These are phyloP conservation scores for Boletus coffeatus DNA, from an alignment of 1,284 basidiomycete genomes.

Conservation along the genomic window DNA sequence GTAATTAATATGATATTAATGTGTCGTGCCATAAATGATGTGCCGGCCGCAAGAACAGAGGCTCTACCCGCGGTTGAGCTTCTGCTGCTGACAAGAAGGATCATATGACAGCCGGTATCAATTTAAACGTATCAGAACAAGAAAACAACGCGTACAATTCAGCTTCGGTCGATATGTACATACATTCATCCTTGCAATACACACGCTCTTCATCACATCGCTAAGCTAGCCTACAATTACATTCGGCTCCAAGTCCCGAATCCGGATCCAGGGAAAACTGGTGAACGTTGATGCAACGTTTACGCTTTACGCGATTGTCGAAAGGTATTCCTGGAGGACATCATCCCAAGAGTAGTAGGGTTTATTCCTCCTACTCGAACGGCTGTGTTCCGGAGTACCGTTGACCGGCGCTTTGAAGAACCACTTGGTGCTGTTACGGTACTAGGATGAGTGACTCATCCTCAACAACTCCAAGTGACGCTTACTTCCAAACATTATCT, in stretches of 20 bases:
- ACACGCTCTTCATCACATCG: neutral
- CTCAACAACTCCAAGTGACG: neutral
- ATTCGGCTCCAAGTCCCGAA: neutral
- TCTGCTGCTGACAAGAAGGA: neutral
- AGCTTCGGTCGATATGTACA: neutral
- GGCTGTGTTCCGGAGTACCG: neutral
- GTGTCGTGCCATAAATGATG: neutral
- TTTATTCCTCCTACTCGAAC: neutral
- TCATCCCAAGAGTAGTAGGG: neutral
- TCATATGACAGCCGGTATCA: neutral
- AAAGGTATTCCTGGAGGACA: neutral
- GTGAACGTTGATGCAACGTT: neutral
- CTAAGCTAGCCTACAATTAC: neutral
- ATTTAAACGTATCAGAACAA: neutral
- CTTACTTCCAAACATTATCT: neutral
- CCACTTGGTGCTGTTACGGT: neutral
- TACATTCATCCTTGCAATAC: neutral
- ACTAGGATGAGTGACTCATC: neutral
- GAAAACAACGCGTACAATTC: neutral
- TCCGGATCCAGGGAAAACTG: neutral
- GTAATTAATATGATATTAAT: too few relatives aligned
- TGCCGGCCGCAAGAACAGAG: neutral
- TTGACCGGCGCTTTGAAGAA: neutral
- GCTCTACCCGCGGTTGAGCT: neutral
- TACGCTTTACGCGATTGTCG: neutral